These are phyloP conservation scores for Larix kaempferi DNA, from an alignment of 75 land plant genomes.

Conservation along the genomic window DNA sequence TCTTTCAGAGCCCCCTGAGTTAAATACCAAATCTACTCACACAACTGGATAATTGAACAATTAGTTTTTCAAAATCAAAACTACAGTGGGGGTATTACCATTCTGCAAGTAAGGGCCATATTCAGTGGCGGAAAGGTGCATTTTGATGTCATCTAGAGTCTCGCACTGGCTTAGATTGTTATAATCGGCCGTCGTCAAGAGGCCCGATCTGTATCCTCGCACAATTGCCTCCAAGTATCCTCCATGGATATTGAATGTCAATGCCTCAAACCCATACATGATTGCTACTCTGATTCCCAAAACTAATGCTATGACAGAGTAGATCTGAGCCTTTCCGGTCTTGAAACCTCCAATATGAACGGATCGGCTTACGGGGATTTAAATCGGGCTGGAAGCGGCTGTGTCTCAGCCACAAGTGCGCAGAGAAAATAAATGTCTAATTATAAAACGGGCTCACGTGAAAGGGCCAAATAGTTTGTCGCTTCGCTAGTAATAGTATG, in stretches of 20 bases:
- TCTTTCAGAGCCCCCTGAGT: too few species aligned
- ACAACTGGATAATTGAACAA: too few species aligned
- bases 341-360: too few species aligned
- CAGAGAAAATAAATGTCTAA: too few species aligned
- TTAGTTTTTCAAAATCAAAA: too few species aligned
- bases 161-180: conserved; percentile 97
- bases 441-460: too few species aligned
- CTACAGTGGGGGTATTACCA: conserved; percentile 27
- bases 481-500: too few species aligned
- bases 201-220: conserved; percentile 71
- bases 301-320: not conserved
- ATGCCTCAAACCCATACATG: conserved; percentile 94
- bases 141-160: conserved; percentile 91
- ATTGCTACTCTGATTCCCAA: not conserved
- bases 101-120: conserved; percentile 93
- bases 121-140: conserved; percentile 98
- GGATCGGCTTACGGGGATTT: too few species aligned
- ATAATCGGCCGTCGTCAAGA: conserved; percentile 86
- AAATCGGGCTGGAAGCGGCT: too few species aligned
- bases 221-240: conserved; percentile 96
- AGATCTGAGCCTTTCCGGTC: not conserved
- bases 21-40: too few species aligned
- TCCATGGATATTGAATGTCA: conserved; percentile 91
- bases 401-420: too few species aligned
- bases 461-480: too few species aligned